Percentiles rank a stretch among this genome's conserved stretches.
Conservation (phyloP, 495 filamentous ascomycete genomes). For the Penicillium pancosmium region DNA sequence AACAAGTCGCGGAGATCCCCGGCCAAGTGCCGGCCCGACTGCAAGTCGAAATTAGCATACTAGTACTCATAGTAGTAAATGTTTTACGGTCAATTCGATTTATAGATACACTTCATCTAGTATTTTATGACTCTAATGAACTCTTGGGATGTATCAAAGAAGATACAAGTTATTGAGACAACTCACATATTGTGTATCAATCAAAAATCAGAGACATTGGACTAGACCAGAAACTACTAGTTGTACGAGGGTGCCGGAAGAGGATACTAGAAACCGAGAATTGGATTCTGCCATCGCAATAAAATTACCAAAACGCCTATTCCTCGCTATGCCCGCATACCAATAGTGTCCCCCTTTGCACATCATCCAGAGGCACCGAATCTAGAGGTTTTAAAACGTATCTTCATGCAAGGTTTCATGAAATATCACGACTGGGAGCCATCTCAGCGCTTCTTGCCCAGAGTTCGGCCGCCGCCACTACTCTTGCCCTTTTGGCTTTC, state of each 20-base stretch:
- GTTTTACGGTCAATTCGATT: too few relatives aligned
- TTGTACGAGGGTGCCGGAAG: not conserved
- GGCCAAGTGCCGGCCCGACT: not conserved
- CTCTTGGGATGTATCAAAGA: too few relatives aligned
- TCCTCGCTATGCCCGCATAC: slow-evolving; percentile 35
- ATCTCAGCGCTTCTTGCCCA: slow-evolving; percentile 27
- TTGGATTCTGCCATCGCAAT: slow-evolving; percentile 2
- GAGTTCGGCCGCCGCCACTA: slow-evolving; percentile 22
- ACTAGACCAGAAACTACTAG: too few relatives aligned
- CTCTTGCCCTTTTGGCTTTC: slow-evolving; percentile 34
- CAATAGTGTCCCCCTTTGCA: slow-evolving; percentile 2
- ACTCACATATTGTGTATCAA: too few relatives aligned
- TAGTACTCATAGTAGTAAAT: not conserved
- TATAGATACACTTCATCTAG: too few relatives aligned
- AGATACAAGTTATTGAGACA: too few relatives aligned
- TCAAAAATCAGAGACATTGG: too few relatives aligned
- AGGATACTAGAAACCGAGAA: not conserved
- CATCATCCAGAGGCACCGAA: slow-evolving; percentile 18
- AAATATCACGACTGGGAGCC: not conserved
- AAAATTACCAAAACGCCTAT: slow-evolving; percentile 25
- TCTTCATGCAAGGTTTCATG: slow-evolving; percentile 15
- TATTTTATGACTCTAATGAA: too few relatives aligned
- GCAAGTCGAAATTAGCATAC: not conserved
- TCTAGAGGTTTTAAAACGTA: slow-evolving; percentile 16
- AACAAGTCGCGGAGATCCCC: not conserved